phyloP scores from a whole-genome alignment of 163 green algal genomes.

The Prototheca wickerhamii region DNA sequence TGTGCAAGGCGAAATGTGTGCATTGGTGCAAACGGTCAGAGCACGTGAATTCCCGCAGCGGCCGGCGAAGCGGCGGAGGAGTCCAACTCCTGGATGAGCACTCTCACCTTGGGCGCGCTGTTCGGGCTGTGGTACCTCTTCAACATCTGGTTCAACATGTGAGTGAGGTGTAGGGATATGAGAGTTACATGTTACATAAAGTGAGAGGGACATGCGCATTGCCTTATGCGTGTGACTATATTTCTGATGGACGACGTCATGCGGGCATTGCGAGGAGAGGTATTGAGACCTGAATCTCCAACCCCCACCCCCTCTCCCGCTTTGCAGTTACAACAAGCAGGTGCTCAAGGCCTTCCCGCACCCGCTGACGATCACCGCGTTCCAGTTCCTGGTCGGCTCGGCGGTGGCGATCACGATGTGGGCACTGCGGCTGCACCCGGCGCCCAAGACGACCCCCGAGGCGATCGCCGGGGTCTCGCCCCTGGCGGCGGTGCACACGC shows the following conservation, averaged over 20 bases:
- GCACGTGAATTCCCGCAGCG: too few species aligned
- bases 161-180: slow-evolving; percentile 9
- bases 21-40: too few species aligned
- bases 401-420: slow-evolving; percentile 57
- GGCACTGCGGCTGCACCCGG: slow-evolving; percentile 51
- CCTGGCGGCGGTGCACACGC: slow-evolving; percentile 81
- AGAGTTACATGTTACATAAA: slow-evolving; percentile 1
- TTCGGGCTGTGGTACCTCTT: slow-evolving; percentile 75
- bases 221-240: neutral
- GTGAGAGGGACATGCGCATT: neutral
- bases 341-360: slow-evolving; percentile 72
- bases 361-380: slow-evolving; percentile 73
- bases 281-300: neutral
- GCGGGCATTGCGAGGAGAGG: neutral
- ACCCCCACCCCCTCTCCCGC: neutral
- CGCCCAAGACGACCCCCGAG: slow-evolving; percentile 34
- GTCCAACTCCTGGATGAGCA: slow-evolving; percentile 11
- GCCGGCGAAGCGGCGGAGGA: neutral
- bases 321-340: slow-evolving; percentile 84
- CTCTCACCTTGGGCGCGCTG: slow-evolving; percentile 47
- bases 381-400: slow-evolving; percentile 72
- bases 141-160: slow-evolving; percentile 89
- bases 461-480: slow-evolving; percentile 49
- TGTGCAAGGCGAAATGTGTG: too few species aligned
- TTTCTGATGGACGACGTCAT: neutral